Conservation (phyloP, 768 basidiomycete species). For the Lactarius quietus region DNA sequence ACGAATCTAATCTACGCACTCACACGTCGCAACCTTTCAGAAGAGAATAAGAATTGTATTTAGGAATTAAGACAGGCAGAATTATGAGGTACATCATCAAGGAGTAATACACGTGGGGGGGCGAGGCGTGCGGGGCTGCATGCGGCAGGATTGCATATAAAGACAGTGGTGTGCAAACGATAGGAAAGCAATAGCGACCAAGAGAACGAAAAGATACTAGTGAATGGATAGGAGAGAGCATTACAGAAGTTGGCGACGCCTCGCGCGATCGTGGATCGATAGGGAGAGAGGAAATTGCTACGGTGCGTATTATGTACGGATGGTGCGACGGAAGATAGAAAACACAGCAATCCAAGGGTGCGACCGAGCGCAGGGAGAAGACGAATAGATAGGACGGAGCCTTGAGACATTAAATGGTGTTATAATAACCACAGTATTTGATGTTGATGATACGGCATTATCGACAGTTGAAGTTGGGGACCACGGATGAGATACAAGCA, state of each 20-base stretch:
- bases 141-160: slow-evolving; percentile 14
- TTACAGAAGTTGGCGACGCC: slow-evolving; percentile 21
- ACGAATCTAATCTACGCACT: neutral
- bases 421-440: slow-evolving; percentile 12
- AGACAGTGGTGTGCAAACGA: slow-evolving; percentile 24
- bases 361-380: slow-evolving; percentile 14
- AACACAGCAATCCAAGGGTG: slow-evolving; percentile 18
- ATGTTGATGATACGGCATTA: slow-evolving; percentile 16
- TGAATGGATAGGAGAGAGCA: slow-evolving; percentile 1
- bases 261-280: slow-evolving; percentile 17
- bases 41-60: slow-evolving; percentile 1
- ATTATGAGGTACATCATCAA: slow-evolving; percentile 24
- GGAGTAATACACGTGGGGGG: slow-evolving; percentile 21
- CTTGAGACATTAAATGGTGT: slow-evolving; percentile 6
- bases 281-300: slow-evolving; percentile 11
- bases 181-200: slow-evolving; percentile 14
- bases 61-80: slow-evolving; percentile 15
- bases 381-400: slow-evolving; percentile 19
- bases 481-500: slow-evolving; percentile 20
- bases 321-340: slow-evolving; percentile 16
- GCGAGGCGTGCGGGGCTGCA: slow-evolving; percentile 21
- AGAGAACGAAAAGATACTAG: slow-evolving; percentile 9
- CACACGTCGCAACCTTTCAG: neutral
- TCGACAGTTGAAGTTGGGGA: slow-evolving; percentile 8
- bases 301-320: slow-evolving; percentile 21